Conservation (phyloP, 2,329 filamentous ascomycete genomes). For the Alternaria sp. region DNA sequence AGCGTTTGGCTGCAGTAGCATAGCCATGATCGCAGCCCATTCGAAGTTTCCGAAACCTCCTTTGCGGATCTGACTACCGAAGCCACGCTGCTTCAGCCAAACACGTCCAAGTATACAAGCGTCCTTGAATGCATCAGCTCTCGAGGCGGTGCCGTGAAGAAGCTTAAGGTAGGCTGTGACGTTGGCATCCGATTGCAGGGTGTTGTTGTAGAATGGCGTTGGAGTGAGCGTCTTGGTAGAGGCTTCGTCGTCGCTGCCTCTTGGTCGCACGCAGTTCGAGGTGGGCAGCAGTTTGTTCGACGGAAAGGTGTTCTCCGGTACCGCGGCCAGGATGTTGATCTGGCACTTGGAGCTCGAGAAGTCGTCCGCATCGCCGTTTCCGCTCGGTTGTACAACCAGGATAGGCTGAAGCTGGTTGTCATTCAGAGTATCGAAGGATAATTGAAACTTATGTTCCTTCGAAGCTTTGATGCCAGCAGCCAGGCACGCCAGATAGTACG, state of each 20-base stretch:
- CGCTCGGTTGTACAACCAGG: constrained; percentile 54
- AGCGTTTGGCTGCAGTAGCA: constrained; percentile 79
- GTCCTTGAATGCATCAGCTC: constrained; percentile 77
- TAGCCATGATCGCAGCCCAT: constrained; percentile 80
- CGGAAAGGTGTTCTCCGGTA: constrained; percentile 72
- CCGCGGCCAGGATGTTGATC: constrained; percentile 79
- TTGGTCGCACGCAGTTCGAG: constrained; percentile 72
- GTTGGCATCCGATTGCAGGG: constrained; percentile 77
- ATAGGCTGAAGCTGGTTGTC: constrained; percentile 80
- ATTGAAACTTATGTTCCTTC: constrained; percentile 60
- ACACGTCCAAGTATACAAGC: constrained; percentile 84
- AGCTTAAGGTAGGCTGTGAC: constrained; percentile 77
- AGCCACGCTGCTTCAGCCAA: constrained; percentile 89
- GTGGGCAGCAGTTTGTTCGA: constrained; percentile 71
- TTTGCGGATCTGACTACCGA: constrained; percentile 69
- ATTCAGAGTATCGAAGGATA: constrained; percentile 70
- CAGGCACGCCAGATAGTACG: constrained; percentile 87
- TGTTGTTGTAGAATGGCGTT: constrained; percentile 89
- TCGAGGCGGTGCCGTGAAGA: constrained; percentile 71
- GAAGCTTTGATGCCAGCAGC: constrained; percentile 71
- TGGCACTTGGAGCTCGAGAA: constrained; percentile 43
- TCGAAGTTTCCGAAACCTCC: constrained; percentile 95
- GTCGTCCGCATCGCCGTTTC: constrained; percentile 43
- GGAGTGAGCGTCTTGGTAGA: constrained; percentile 47
- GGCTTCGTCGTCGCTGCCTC: constrained; percentile 54